Evolutionary conservation across 2,329 filamentous ascomycete species (phyloP), one percentile per base, ranked within the genome.

Genomic region (Lomentospora prolificans): DNA sequence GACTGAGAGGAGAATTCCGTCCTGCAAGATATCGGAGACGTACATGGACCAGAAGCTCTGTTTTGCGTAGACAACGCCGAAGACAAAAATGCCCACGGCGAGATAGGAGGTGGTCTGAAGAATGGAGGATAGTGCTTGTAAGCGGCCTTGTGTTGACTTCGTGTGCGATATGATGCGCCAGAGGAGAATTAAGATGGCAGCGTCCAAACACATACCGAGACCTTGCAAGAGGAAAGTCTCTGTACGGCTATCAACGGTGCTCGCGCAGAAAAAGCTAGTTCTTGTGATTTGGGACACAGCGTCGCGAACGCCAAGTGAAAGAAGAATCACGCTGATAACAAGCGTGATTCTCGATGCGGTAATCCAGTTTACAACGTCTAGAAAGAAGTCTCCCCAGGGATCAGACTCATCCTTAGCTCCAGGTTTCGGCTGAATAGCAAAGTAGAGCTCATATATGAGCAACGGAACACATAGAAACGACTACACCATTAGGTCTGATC

Each of bases 151-250:
- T 4, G 74, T 72, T 0, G 75, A 78, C 41, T 74, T 70, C 1
- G 74, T 68, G 76, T 78, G 80, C 10, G 72, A 71, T 4, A 82
- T 63, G 3, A 79, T 67, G 33, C 77, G 72, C 78, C 79, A 81
- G 2, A 72, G 58, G 8, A 78, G 63, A n/a, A 78, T 62, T 19
- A 76, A 61, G 53, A 80, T 73, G 39, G 65, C 56, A 5, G 72
- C 70, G 60, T 82, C 78, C 4, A 78, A 65, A 22, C 72, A 57
- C 17, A 81, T 63, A 0, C 75, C 75, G 1, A 70, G 17, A 51
- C 71, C 58, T 58, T 81, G 79, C 5, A 75, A 60, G n/a, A 67
- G 58, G 0, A 75, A 59, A 1, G 73, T 65, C 17, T 64, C 64
- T 3, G 64, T 61, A 3, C 64, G 64, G 53, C 66, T 71, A 55